Percentiles rank a stretch among this genome's conserved stretches.
These are phyloP conservation scores for Tetraselmis striata DNA, from an alignment of 139 green algal genomes.

Conservation along the genomic window DNA sequence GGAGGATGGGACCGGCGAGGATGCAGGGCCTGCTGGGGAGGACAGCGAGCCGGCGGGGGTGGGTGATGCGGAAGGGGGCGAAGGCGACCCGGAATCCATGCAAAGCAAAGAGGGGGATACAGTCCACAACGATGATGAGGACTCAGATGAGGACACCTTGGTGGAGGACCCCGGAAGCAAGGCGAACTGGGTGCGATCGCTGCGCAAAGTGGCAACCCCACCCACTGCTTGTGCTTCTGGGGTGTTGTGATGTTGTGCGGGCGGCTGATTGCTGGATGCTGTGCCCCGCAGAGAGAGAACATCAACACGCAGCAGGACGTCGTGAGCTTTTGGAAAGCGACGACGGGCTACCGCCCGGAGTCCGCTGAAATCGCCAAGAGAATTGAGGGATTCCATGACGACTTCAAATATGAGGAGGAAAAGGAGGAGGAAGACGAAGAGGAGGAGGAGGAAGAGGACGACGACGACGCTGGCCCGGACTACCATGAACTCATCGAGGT, in stretches of 20 bases:
- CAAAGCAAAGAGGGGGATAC: not conserved
- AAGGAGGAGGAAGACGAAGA: not conserved
- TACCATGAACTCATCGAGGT: not conserved
- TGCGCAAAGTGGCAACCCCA: no score
- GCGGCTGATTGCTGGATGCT: not conserved
- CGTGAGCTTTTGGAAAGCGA: not conserved
- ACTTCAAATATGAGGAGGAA: not conserved
- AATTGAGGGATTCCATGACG: not conserved
- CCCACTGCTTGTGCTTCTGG: no score
- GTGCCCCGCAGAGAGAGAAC: not conserved
- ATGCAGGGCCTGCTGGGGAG: not conserved
- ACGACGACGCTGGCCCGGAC: not conserved
- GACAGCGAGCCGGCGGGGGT: not conserved
- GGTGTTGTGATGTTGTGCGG: not conserved
- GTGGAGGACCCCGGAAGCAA: not conserved
- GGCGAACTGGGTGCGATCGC: not conserved
- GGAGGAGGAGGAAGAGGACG: not conserved
- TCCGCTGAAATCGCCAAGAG: not conserved
- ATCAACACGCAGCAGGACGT: not conserved
- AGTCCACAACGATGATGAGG: not conserved
- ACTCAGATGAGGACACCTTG: not conserved
- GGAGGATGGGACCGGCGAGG: not conserved
- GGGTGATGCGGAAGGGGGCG: not conserved
- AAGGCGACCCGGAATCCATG: no score
- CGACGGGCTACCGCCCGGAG: not conserved